Conservation (phyloP, 768 basidiomycete genomes). For the Coprinopsis marcescibilis region DNA sequence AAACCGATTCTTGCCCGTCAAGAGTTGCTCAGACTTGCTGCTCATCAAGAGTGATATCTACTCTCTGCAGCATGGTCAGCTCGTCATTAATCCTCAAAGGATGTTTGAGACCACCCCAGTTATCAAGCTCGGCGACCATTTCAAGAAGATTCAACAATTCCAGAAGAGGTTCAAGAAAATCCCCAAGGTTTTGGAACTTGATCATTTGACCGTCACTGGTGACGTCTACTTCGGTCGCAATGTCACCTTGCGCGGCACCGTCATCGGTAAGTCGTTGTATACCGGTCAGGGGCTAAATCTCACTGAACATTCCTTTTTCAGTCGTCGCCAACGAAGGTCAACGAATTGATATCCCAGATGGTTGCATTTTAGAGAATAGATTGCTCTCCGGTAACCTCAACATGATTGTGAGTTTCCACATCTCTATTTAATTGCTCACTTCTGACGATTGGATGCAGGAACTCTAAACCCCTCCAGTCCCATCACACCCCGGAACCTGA, state of each 20-base stretch:
- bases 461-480: conserved; percentile 3
- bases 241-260: conserved; percentile 82
- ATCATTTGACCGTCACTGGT: conserved; percentile 90
- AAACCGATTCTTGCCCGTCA: conserved; percentile 88
- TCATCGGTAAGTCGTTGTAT: conserved; percentile 49
- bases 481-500: neutral
- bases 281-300: neutral
- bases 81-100: conserved; percentile 75
- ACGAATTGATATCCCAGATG: conserved; percentile 79
- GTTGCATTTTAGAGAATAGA: conserved; percentile 72
- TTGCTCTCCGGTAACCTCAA: conserved; percentile 80
- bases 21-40: conserved; percentile 82
- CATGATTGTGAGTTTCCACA: conserved; percentile 52
- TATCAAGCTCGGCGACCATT: conserved; percentile 93
- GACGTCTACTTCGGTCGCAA: conserved; percentile 89
- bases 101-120: conserved; percentile 91
- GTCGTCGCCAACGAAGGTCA: conserved; percentile 80
- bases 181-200: conserved; percentile 84
- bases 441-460: conserved; percentile 3
- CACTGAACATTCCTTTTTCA: conserved; percentile 13
- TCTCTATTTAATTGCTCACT: neutral
- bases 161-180: conserved; percentile 95
- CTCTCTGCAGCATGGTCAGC: conserved; percentile 80
- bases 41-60: conserved; percentile 93
- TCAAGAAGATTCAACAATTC: conserved; percentile 94